A percentile compares a stretch with the other conserved stretches of the same genome.
phyloP scores from a whole-genome alignment of 768 basidiomycete genomes.

The Erythrobasidium yunnanense region DNA sequence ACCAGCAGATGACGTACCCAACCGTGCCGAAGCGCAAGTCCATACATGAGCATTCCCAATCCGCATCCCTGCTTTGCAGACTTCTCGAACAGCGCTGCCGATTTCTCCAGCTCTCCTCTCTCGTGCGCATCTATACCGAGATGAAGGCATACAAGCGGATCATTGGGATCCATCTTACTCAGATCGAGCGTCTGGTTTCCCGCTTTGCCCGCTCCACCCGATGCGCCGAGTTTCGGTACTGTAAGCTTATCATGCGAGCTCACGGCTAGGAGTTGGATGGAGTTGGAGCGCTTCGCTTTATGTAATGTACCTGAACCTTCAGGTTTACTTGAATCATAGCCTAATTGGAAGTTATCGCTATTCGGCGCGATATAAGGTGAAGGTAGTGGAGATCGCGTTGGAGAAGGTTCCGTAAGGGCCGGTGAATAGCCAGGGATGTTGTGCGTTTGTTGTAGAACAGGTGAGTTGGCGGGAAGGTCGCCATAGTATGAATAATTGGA shows the following conservation, averaged over 20 bases:
- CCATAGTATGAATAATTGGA: conserved; percentile 25
- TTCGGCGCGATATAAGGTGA: conserved; percentile 18
- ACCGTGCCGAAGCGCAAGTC: conserved; percentile 68
- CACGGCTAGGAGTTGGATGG: neutral
- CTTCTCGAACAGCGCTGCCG: conserved; percentile 37
- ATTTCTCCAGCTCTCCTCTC: conserved; percentile 34
- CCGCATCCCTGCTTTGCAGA: conserved; percentile 52
- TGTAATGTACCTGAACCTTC: conserved; percentile 8
- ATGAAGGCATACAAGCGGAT: conserved; percentile 34
- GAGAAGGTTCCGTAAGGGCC: too few species aligned
- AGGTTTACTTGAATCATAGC: neutral
- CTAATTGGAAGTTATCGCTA: neutral
- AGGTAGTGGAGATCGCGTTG: neutral
- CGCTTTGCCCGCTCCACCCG: neutral
- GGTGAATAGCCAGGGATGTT: too few species aligned
- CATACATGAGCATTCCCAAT: conserved; percentile 88
- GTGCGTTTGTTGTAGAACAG: too few species aligned
- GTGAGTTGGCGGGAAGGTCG: conserved; percentile 8
- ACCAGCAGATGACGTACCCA: conserved; percentile 54
- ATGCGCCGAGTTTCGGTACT: conserved; percentile 12
- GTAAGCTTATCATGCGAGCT: conserved; percentile 12
- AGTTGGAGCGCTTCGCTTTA: conserved; percentile 8
- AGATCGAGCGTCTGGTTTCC: neutral
- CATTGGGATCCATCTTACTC: conserved; percentile 4
- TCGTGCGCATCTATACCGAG: conserved; percentile 38